Conservation (phyloP, 371 early-diverging fungal genomes). For the Lichtheimia corymbifera region DNA sequence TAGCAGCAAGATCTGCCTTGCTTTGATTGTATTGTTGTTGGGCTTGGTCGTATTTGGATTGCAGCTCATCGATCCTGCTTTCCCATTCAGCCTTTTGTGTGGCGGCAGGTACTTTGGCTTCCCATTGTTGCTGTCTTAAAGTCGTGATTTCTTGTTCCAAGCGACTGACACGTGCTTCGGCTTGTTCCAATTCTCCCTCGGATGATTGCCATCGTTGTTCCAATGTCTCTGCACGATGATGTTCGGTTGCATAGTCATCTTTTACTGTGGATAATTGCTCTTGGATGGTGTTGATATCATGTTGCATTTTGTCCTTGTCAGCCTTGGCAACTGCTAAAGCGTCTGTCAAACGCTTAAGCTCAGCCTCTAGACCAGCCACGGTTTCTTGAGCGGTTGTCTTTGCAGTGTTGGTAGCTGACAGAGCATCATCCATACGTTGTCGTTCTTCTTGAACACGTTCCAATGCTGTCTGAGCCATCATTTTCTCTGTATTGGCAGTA, state of each 20-base stretch:
- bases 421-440: not conserved
- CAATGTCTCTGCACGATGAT: conserved; percentile 27
- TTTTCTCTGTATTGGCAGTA: too few species aligned
- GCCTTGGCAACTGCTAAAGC: not conserved
- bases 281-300: not conserved
- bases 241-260: conserved; percentile 14
- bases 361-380: not conserved
- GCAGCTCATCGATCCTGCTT: conserved; percentile 12
- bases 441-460: not conserved
- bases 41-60: conserved; percentile 2
- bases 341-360: not conserved
- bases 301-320: not conserved
- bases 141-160: conserved; percentile 20
- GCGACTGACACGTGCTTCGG: conserved; percentile 42
- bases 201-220: conserved; percentile 31
- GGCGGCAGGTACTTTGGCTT: conserved; percentile 4
- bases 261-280: conserved; percentile 16
- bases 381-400: not conserved
- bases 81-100: conserved; percentile 13
- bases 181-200: conserved; percentile 29
- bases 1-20: not conserved
- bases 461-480: not conserved
- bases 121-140: conserved; percentile 26
- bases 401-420: not conserved
- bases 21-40: conserved; percentile 5